Percentiles rank a stretch among this genome's conserved stretches.
phyloP scores from a whole-genome alignment of 148 eudicot genomes.

The Silene conica region DNA sequence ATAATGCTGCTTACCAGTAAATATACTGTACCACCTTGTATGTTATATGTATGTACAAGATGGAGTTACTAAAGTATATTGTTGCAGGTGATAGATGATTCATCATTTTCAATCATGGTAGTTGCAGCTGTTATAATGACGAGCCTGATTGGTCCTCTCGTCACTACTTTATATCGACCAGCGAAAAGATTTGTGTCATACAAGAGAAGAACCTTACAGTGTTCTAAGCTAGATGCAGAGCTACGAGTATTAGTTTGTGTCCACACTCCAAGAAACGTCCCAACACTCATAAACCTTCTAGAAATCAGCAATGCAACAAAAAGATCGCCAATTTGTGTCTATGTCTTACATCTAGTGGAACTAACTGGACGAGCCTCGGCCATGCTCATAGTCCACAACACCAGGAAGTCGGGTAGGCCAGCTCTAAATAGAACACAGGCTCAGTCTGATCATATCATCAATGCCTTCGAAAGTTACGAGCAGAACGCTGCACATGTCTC shows the following conservation, averaged over 20 bases:
- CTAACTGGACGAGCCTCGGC: conserved; percentile 68
- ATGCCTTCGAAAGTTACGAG: conserved; percentile 60
- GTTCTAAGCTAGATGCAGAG: conserved; percentile 59
- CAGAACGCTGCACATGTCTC: conserved; percentile 41
- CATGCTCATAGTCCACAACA: conserved; percentile 79
- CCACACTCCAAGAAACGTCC: conserved; percentile 67
- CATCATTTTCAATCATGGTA: conserved; percentile 74
- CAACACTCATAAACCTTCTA: conserved; percentile 68
- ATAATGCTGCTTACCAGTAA: too few relatives aligned
- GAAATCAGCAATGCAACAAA: conserved; percentile 55
- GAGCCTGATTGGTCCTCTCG: conserved; percentile 50
- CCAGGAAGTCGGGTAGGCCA: conserved; percentile 49
- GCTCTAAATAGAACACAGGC: conserved; percentile 68
- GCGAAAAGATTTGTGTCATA: conserved; percentile 53
- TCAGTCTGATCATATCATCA: conserved; percentile 78
- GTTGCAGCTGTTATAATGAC: conserved; percentile 66
- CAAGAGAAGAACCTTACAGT: conserved; percentile 72
- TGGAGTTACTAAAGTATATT: not conserved
- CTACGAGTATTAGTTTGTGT: conserved; percentile 59
- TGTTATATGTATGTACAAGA: too few relatives aligned
- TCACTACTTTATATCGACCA: conserved; percentile 61
- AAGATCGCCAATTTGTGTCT: conserved; percentile 51
- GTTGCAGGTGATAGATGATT: conserved; percentile 63
- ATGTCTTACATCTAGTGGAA: conserved; percentile 55
- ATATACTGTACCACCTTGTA: too few relatives aligned